Evolutionary conservation across 73 alveolate genomes (phyloP).

Genomic region (Urostyla sp.): DNA sequence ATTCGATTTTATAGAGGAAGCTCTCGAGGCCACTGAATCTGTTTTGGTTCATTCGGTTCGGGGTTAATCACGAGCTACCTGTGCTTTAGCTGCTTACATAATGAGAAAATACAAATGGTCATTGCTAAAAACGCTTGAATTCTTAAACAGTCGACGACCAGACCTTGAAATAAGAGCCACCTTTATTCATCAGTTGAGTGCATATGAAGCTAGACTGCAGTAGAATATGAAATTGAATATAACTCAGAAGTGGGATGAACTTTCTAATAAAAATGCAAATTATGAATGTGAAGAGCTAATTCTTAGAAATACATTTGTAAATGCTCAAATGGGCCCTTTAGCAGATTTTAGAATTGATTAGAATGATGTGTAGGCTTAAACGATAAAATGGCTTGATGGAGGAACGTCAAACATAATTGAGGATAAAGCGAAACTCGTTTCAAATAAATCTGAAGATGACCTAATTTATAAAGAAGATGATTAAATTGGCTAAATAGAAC

Average conservation of each 20-base stretch:
- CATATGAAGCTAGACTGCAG: slow-evolving; percentile 78
- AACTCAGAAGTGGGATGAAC: slow-evolving; percentile 71
- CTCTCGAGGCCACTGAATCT: slow-evolving; percentile 94
- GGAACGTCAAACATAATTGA: slow-evolving; percentile 11
- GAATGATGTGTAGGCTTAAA: not conserved
- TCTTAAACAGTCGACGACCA: slow-evolving; percentile 81
- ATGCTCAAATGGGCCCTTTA: slow-evolving; percentile 89
- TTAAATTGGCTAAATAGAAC: not conserved
- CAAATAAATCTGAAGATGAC: slow-evolving; percentile 67
- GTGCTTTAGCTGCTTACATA: slow-evolving; percentile 80
- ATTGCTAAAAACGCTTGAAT: slow-evolving; percentile 83
- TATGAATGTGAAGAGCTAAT: slow-evolving; percentile 82
- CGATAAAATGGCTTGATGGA: slow-evolving; percentile 51
- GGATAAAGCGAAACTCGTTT: slow-evolving; percentile 33
- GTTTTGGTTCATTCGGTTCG: slow-evolving; percentile 97
- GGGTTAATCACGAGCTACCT: slow-evolving; percentile 96
- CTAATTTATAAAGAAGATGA: slow-evolving; percentile 42
- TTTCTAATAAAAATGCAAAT: slow-evolving; percentile 36
- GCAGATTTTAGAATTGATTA: slow-evolving; percentile 67
- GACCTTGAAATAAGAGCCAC: slow-evolving; percentile 86
- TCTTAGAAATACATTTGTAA: slow-evolving; percentile 86
- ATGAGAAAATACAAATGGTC: slow-evolving; percentile 89
- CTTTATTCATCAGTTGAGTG: slow-evolving; percentile 83
- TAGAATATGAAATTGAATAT: slow-evolving; percentile 48
- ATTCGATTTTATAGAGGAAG: slow-evolving; percentile 93